Evolutionary conservation across 2,329 filamentous ascomycete genomes (phyloP).

Genomic region (Hortaea werneckii): DNA sequence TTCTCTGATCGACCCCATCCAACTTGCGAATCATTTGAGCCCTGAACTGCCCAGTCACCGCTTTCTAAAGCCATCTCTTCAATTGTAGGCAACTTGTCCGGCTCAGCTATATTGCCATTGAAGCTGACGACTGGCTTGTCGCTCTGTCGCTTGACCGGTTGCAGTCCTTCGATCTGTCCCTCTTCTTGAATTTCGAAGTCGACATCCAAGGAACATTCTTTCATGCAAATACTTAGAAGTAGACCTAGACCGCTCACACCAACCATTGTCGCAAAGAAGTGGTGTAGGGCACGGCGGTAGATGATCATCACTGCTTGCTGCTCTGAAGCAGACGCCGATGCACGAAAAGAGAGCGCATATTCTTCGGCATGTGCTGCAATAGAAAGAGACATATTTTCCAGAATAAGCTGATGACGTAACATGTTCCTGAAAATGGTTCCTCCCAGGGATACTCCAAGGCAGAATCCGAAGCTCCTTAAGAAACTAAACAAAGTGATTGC

Average conservation of each 20-base stretch:
- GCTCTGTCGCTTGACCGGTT: too few relatives aligned
- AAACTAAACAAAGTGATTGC: slow-evolving; percentile 37
- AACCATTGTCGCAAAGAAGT: slow-evolving; percentile 14
- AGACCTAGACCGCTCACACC: slow-evolving; percentile 17
- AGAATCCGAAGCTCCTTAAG: slow-evolving; percentile 37
- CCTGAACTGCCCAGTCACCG: too few relatives aligned
- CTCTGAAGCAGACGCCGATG: slow-evolving; percentile 6
- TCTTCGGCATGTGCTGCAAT: slow-evolving; percentile 15
- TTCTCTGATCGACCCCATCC: too few relatives aligned
- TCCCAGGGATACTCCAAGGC: slow-evolving; percentile 38
- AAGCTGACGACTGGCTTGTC: too few relatives aligned
- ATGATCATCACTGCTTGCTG: slow-evolving; percentile 7
- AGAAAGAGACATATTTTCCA: slow-evolving; percentile 4
- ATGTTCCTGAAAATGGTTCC: slow-evolving; percentile 33
- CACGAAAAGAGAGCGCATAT: slow-evolving; percentile 10
- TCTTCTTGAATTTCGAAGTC: neutral
- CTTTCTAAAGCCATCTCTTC: too few relatives aligned
- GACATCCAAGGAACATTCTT: slow-evolving; percentile 6
- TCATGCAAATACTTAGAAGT: slow-evolving; percentile 5
- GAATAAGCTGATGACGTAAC: slow-evolving; percentile 7
- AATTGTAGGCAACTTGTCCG: too few relatives aligned
- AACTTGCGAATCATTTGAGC: too few relatives aligned
- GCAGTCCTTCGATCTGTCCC: too few relatives aligned
- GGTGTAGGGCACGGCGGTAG: slow-evolving; percentile 13
- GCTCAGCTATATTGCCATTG: too few relatives aligned